phyloP scores from a whole-genome alignment of 345 rosid species.

The Rhizophora apiculata region DNA sequence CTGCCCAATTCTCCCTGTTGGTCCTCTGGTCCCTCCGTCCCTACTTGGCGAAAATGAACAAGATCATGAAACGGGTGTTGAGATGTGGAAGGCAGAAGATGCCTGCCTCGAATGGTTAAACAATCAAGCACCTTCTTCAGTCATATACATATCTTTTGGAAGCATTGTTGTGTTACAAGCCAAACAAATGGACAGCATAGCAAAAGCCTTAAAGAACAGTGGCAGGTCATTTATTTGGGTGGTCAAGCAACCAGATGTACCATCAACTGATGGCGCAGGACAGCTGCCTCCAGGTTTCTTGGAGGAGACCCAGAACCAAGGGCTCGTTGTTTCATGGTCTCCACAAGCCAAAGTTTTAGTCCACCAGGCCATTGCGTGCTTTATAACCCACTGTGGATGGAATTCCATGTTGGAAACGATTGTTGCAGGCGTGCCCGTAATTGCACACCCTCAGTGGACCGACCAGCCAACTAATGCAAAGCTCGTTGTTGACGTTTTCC shows the following conservation, averaged over 20 bases:
- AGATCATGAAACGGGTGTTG: conserved; percentile 24
- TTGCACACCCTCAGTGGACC: conserved; percentile 48
- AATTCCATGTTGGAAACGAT: conserved; percentile 44
- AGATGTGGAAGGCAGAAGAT: conserved; percentile 40
- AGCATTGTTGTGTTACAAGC: conserved; percentile 31
- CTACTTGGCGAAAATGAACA: conserved; percentile 29
- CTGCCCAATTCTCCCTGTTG: conserved; percentile 39
- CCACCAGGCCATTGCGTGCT: conserved; percentile 41
- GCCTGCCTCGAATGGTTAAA: conserved; percentile 46
- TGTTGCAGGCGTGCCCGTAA: conserved; percentile 41
- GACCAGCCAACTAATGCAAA: conserved; percentile 60
- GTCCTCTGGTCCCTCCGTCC: conserved; percentile 46
- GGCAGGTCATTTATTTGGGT: conserved; percentile 47
- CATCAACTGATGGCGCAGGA: conserved; percentile 18
- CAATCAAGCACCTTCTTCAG: conserved; percentile 26
- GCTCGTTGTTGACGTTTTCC: conserved; percentile 41
- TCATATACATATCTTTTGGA: conserved; percentile 52
- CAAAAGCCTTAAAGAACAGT: conserved; percentile 31
- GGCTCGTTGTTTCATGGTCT: conserved; percentile 45
- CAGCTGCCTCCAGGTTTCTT: conserved; percentile 30
- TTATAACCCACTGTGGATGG: conserved; percentile 61
- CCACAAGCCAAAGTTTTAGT: conserved; percentile 44
- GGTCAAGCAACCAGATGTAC: conserved; percentile 27
- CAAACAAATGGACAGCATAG: conserved; percentile 35
- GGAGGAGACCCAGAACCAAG: conserved; percentile 35